Evolutionary conservation across 164 flowering plant genomes (phyloP).

Genomic region (Nelumbo lutea): DNA sequence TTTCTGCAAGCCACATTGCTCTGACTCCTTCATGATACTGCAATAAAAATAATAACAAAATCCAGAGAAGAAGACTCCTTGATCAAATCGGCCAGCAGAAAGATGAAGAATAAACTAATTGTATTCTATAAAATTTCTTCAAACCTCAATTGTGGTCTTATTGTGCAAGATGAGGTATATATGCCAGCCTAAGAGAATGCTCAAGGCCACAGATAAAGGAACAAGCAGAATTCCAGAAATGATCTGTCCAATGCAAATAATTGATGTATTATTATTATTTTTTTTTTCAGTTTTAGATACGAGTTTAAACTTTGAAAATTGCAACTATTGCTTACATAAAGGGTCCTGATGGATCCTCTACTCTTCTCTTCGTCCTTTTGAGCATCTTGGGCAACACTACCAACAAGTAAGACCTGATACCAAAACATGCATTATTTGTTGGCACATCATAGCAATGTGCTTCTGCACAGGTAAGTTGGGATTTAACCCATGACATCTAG

Average conservation of each 20-base stretch:
- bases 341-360: conserved; percentile 47
- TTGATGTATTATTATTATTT: neutral
- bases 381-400: conserved; percentile 46
- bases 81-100: neutral
- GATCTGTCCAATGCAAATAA: conserved; percentile 39
- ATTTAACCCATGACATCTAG: neutral
- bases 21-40: conserved; percentile 99
- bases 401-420: conserved; percentile 63
- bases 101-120: neutral
- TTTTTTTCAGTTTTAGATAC: neutral
- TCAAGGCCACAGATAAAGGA: conserved; percentile 58
- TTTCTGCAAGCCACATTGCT: conserved; percentile 92
- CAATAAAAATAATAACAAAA: conserved; percentile 8
- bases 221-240: conserved; percentile 60
- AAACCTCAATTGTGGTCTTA: conserved; percentile 96
- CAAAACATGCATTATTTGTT: neutral
- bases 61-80: neutral
- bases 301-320: neutral
- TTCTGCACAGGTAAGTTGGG: neutral
- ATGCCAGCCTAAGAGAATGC: conserved; percentile 82
- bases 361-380: conserved; percentile 37
- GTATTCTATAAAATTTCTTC: neutral
- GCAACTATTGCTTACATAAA: conserved; percentile 42
- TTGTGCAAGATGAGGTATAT: conserved; percentile 65
- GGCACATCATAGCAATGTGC: neutral